These are phyloP conservation scores for Fimicolochytrium jonesii DNA, from an alignment of 192 early-diverging fungal species.

Conservation along the genomic window DNA sequence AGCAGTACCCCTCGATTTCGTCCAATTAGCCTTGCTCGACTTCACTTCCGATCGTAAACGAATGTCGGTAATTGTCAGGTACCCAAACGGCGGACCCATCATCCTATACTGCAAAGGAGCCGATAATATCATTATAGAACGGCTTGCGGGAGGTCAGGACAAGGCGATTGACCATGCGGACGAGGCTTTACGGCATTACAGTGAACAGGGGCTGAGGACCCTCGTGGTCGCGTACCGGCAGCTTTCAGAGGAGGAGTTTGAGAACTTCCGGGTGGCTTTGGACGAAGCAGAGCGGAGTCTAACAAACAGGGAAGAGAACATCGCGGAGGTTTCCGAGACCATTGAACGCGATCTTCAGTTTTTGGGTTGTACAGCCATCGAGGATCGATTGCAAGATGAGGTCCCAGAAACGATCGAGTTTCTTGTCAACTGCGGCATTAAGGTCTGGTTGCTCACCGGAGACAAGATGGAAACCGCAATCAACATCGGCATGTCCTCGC, in stretches of 20 bases:
- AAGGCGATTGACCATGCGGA: conserved; percentile 24
- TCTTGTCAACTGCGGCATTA: conserved; percentile 44
- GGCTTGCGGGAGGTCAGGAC: conserved; percentile 42
- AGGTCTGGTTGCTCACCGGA: conserved; percentile 58
- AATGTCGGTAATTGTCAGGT: conserved; percentile 76
- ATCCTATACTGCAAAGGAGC: conserved; percentile 87
- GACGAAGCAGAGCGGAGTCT: conserved; percentile 67
- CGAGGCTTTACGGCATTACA: conserved; percentile 42
- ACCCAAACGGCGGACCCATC: conserved; percentile 54
- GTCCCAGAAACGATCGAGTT: conserved; percentile 63
- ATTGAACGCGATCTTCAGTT: conserved; percentile 46
- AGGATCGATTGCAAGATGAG: conserved; percentile 55
- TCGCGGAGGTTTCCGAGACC: conserved; percentile 38
- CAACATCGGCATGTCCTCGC: conserved; percentile 53
- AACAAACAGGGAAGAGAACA: conserved; percentile 48
- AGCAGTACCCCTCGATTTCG: conserved; percentile 57
- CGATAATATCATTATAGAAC: conserved; percentile 77
- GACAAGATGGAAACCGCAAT: conserved; percentile 65
- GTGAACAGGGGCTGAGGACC: conserved; percentile 69
- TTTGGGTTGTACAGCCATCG: conserved; percentile 56
- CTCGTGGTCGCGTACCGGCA: conserved; percentile 70
- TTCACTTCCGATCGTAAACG: conserved; percentile 85
- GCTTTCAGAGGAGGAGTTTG: conserved; percentile 61
- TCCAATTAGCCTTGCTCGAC: conserved; percentile 56
- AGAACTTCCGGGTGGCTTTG: conserved; percentile 61